Evolutionary conservation across 306 rosid genomes (phyloP).

Genomic region (Geum urbanum): DNA sequence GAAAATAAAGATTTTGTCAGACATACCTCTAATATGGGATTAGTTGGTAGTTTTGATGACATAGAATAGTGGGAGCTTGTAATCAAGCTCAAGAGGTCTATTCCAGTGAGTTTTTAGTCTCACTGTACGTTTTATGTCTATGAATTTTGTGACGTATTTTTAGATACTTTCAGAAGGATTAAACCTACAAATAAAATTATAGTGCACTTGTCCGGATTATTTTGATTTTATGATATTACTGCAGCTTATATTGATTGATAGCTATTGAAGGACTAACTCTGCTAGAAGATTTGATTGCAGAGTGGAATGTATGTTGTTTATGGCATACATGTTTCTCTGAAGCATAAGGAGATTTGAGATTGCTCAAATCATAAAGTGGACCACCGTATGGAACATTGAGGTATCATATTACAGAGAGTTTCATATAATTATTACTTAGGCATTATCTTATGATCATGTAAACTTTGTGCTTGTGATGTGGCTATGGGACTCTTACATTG

Average conservation of each 20-base stretch:
- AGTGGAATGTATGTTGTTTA: background rate
- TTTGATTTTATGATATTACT: background rate
- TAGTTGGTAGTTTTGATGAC: background rate
- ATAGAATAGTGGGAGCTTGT: conserved; percentile 1
- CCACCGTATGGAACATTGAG: background rate
- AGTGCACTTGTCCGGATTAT: background rate
- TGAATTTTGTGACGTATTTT: background rate
- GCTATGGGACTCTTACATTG: background rate
- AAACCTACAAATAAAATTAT: background rate
- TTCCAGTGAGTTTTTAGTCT: background rate
- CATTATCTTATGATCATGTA: background rate
- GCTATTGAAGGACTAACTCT: background rate
- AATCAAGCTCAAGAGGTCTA: background rate
- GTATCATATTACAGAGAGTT: background rate
- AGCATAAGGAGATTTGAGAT: background rate
- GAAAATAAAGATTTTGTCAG: background rate
- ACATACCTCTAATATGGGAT: background rate
- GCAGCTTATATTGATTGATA: background rate
- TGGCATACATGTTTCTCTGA: background rate
- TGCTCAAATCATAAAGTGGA: background rate
- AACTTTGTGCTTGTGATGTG: background rate
- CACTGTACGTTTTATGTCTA: background rate
- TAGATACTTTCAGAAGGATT: background rate
- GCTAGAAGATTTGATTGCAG: background rate
- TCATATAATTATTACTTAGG: no score